Conservation (phyloP, 2,329 filamentous ascomycete genomes). For the Pseudopyricularia javanii region DNA sequence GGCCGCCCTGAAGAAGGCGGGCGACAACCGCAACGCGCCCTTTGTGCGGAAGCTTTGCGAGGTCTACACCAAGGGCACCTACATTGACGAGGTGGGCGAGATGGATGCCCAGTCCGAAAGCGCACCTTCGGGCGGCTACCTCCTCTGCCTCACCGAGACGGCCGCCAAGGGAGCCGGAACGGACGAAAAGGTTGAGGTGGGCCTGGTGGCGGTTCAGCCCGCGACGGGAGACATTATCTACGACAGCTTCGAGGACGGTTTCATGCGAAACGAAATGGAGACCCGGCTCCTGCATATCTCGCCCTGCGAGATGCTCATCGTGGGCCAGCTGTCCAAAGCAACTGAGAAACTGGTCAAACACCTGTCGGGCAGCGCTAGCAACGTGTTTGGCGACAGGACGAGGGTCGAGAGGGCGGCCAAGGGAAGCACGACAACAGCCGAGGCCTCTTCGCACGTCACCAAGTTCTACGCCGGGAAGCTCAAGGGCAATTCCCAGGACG, state of each 20-base stretch:
- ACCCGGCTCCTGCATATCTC: conserved; percentile 91
- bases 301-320: conserved; percentile 87
- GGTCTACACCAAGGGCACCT: conserved; percentile 95
- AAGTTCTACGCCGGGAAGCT: conserved; percentile 86
- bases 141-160: conserved; percentile 83
- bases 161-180: conserved; percentile 68
- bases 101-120: conserved; percentile 43
- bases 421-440: conserved; percentile 68
- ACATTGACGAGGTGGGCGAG: conserved; percentile 85
- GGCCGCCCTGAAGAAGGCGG: conserved; percentile 86
- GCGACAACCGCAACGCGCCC: conserved; percentile 85
- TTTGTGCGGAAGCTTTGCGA: conserved; percentile 91
- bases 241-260: conserved; percentile 91
- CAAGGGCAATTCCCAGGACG: conserved; percentile 45
- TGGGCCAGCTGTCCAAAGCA: conserved; percentile 78
- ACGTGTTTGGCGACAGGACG: conserved; percentile 83
- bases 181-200: conserved; percentile 87
- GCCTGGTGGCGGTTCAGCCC: conserved; percentile 87
- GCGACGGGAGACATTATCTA: conserved; percentile 93
- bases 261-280: conserved; percentile 94
- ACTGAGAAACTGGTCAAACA: conserved; percentile 89
- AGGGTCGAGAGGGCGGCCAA: conserved; percentile 71
- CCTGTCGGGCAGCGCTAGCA: conserved; percentile 77
- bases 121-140: conserved; percentile 62
- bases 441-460: conserved; percentile 79